Evolutionary conservation across 192 early-diverging fungal genomes (phyloP).

Genomic region (Chytriomyces sp.): DNA sequence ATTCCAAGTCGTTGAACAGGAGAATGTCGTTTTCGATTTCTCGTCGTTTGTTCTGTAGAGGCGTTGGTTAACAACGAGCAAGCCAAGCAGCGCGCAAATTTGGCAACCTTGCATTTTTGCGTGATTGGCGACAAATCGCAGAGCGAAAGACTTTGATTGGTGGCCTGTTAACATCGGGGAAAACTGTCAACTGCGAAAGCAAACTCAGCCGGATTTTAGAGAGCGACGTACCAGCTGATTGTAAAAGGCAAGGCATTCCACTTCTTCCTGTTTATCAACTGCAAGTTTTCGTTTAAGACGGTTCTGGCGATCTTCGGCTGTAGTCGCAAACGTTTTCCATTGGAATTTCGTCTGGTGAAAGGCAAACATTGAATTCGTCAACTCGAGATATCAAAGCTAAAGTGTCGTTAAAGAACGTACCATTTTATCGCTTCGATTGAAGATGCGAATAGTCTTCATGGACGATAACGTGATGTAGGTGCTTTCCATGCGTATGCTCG

Average conservation of each 20-base stretch:
- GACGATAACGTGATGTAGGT: conserved; percentile 60
- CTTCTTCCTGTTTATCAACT: conserved; percentile 43
- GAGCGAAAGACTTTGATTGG: conserved; percentile 31
- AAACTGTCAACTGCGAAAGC: conserved; percentile 16
- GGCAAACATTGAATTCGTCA: not conserved
- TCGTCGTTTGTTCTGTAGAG: conserved; percentile 39
- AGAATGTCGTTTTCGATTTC: conserved; percentile 49
- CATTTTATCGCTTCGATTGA: conserved; percentile 59
- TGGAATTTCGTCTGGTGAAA: conserved; percentile 49
- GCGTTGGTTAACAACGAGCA: conserved; percentile 30
- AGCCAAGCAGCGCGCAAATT: not conserved
- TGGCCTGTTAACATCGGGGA: conserved; percentile 1
- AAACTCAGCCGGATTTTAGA: not conserved
- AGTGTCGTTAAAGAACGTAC: conserved; percentile 30
- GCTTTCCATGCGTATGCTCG: conserved; percentile 50
- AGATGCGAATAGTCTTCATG: conserved; percentile 50
- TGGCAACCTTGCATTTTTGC: conserved; percentile 44
- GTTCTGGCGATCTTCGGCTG: conserved; percentile 51
- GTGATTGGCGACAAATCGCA: conserved; percentile 39
- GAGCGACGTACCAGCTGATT: conserved; percentile 27
- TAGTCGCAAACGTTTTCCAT: conserved; percentile 61
- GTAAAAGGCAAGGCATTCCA: conserved; percentile 40
- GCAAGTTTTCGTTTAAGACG: conserved; percentile 37
- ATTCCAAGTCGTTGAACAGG: conserved; percentile 46
- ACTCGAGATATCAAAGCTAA: conserved; percentile 4